Evolutionary conservation across 2,329 filamentous ascomycete species (phyloP), one percentile per base, ranked within the genome.

Genomic region (Westerdykella aurantiaca): DNA sequence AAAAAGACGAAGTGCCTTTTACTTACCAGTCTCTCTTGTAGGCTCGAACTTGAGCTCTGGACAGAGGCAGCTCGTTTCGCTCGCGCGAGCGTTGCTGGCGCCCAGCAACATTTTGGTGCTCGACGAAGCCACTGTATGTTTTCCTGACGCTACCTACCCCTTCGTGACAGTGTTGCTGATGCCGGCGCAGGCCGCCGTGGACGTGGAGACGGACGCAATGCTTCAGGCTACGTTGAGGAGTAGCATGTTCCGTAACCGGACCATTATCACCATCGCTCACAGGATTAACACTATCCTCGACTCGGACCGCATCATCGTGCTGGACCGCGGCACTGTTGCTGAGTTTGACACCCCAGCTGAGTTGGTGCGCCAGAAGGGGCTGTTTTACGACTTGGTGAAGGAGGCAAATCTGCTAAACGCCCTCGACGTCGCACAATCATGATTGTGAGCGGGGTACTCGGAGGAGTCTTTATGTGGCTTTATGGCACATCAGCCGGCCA

Each of bases 191-290:
- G 80, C 81, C 43, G 81, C 81, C n/a, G 81, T 85, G 18, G 81
- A 85, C 58, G 79, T 84, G 38, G 79, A 84, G 66, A 85, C 81
- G 1, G 80, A 85, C 64, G 77, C 78, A 37, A 69, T 83, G 69
- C 70, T 83, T 44, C 81, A 84, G 65, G 75, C 77, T 31, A 83
- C 81, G 16, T 65, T 84, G 38, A 75, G 81, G 44, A 81, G 76
- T 60, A 77, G 69, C 56, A 76, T 82, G 66, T 98, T 98, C 72
- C 78, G 83, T 49, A 88, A 96, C 69, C 82, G 88, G 42, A 98
- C 93, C 31, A 97, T 98, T 68, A 95, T 98, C 68, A 98, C 93
- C 1, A 95, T 98, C 60, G 93, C 93, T 21, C 93, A 98, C 72
- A 84, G 93, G 43, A 95, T 98, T 73, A 97, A 97, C 72, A 98